phyloP scores from a whole-genome alignment of 2,329 filamentous ascomycete species.

The Pseudogymnoascus sp. region DNA sequence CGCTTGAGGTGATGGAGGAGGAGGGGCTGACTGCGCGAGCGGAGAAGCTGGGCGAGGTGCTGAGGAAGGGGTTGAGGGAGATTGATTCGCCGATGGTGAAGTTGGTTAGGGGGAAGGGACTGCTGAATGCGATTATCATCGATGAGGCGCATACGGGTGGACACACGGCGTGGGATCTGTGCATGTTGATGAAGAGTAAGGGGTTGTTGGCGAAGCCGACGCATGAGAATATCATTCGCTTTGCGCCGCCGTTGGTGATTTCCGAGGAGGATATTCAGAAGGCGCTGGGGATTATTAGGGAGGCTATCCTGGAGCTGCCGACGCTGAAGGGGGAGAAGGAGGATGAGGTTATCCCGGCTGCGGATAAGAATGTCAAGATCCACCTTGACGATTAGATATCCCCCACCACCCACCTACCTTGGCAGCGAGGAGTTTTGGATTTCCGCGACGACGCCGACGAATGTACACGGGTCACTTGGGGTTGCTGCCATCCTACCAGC shows the following conservation, averaged over 20 bases:
- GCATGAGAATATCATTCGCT: conserved; percentile 95
- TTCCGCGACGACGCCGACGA: neutral
- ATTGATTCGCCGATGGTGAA: conserved; percentile 77
- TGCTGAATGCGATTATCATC: conserved; percentile 94
- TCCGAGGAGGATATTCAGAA: conserved; percentile 76
- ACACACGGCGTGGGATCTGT: conserved; percentile 91
- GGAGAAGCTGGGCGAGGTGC: conserved; percentile 70
- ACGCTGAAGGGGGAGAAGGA: conserved; percentile 51
- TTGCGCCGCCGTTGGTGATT: conserved; percentile 94
- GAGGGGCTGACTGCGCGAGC: conserved; percentile 81
- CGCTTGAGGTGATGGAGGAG: conserved; percentile 87
- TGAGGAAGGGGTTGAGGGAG: conserved; percentile 69
- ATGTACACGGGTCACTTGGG: neutral
- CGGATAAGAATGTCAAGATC: conserved; percentile 57
- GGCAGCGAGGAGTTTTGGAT: conserved; percentile 8
- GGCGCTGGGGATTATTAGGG: conserved; percentile 71
- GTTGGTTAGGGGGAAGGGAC: conserved; percentile 79
- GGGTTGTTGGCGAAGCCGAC: conserved; percentile 95
- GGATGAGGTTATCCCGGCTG: conserved; percentile 47
- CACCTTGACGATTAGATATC: conserved; percentile 45
- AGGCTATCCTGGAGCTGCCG: conserved; percentile 76
- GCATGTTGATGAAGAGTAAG: conserved; percentile 91
- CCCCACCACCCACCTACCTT: neutral
- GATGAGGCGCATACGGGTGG: conserved; percentile 81
- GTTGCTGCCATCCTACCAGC: neutral